Conservation (phyloP, 495 filamentous ascomycete species). For the Chlorociboria aeruginascens region DNA sequence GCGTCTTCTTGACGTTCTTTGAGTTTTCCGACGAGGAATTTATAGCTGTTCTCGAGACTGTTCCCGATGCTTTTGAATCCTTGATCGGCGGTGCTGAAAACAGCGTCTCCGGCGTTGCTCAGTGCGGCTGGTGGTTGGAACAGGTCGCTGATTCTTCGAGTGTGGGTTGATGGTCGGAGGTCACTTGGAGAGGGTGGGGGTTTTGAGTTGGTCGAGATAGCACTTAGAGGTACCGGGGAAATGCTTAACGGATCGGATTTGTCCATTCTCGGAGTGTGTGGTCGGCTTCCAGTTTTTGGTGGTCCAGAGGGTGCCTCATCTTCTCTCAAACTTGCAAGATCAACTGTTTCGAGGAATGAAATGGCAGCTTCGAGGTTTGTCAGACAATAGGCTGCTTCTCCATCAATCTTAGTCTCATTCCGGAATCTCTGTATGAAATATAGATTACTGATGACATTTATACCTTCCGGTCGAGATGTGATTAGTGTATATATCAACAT, state of each 20-base stretch:
- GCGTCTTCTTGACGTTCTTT: constrained; percentile 46
- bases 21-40: constrained; percentile 82
- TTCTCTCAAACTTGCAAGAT: constrained; percentile 81
- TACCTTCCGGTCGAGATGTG: constrained; percentile 73
- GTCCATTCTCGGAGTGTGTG: constrained; percentile 36
- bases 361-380: constrained; percentile 94
- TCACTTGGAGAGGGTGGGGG: constrained; percentile 26
- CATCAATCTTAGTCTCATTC: constrained; percentile 72
- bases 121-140: constrained; percentile 71
- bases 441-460: constrained; percentile 85
- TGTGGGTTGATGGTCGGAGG: constrained; percentile 29
- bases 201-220: constrained; percentile 23
- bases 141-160: constrained; percentile 66
- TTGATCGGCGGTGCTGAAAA: constrained; percentile 80
- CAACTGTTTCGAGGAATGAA: constrained; percentile 93
- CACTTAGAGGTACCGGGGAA: constrained; percentile 18
- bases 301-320: constrained; percentile 59
- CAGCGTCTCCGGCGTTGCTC: constrained; percentile 70
- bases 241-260: constrained; percentile 20
- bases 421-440: constrained; percentile 92
- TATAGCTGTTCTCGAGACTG: constrained; percentile 82
- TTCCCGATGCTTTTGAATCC: constrained; percentile 79
- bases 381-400: constrained; percentile 90
- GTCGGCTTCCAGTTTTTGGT: constrained; percentile 37
- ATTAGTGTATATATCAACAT: constrained; percentile 93